A percentile compares a stretch with the other conserved stretches of the same genome.
phyloP scores from a whole-genome alignment of 2,329 filamentous ascomycete species.

The Fusarium scirpi region DNA sequence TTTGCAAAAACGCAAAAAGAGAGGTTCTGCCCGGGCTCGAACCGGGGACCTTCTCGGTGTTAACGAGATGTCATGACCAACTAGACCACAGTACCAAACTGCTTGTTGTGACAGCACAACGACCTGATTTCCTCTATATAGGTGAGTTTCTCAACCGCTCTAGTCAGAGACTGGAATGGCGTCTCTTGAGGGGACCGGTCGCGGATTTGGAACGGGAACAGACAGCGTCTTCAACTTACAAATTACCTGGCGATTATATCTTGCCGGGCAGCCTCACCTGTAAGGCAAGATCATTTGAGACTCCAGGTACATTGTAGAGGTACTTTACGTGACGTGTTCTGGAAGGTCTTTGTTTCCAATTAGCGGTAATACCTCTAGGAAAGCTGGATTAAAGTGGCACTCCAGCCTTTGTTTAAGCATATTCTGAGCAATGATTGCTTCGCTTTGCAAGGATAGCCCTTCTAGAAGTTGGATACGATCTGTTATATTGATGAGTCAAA shows the following conservation, averaged over 20 bases:
- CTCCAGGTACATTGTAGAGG: too few relatives aligned
- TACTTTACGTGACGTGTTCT: too few relatives aligned
- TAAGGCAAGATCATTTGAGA: background rate
- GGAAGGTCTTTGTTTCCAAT: too few relatives aligned
- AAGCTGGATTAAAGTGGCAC: too few relatives aligned
- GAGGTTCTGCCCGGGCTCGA: background rate
- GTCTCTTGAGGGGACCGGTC: background rate
- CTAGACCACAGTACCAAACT: background rate
- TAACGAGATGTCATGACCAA: background rate
- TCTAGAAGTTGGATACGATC: too few relatives aligned
- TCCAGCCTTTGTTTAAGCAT: too few relatives aligned
- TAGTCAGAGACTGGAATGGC: background rate
- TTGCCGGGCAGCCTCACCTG: background rate
- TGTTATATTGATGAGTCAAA: too few relatives aligned
- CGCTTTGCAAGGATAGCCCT: too few relatives aligned
- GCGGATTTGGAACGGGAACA: background rate
- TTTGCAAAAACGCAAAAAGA: background rate
- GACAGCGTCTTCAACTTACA: rapidly evolving
- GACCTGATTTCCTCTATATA: rapidly evolving
- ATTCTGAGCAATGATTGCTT: too few relatives aligned
- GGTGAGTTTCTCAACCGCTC: rapidly evolving
- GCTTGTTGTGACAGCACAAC: background rate
- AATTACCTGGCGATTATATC: background rate
- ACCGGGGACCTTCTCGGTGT: background rate
- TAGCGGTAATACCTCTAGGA: too few relatives aligned